A percentile compares a stretch with the other conserved stretches of the same genome.
Evolutionary conservation across 2,329 filamentous ascomycete species (phyloP).

Genomic region (Chrysosporium queenslandicum): DNA sequence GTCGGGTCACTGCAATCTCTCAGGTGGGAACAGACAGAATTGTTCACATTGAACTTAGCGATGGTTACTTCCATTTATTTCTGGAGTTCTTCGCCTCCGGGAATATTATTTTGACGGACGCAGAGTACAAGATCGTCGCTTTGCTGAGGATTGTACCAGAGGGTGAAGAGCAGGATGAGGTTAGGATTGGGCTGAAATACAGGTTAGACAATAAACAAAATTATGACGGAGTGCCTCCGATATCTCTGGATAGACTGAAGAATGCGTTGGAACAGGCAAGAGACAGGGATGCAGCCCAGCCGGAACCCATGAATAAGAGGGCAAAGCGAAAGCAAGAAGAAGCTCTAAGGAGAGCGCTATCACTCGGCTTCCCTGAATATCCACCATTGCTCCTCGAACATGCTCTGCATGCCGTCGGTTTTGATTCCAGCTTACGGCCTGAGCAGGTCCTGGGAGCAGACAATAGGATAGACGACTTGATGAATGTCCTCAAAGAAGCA

Average conservation of each 20-base stretch:
- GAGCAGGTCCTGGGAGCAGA: constrained; percentile 61
- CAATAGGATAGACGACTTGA: constrained; percentile 53
- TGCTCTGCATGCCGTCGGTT: constrained; percentile 57
- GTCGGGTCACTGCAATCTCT: constrained; percentile 65
- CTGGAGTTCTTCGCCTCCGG: constrained; percentile 94
- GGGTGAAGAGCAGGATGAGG: constrained; percentile 72
- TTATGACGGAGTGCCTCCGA: constrained; percentile 59
- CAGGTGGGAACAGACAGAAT: constrained; percentile 92
- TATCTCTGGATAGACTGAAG: constrained; percentile 64
- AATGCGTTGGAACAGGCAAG: constrained; percentile 58
- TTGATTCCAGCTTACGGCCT: constrained; percentile 59
- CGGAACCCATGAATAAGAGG: constrained; percentile 43
- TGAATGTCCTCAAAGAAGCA: constrained; percentile 60
- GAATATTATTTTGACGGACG: constrained; percentile 87
- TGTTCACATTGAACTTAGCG: constrained; percentile 83
- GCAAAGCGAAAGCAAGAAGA: constrained; percentile 66
- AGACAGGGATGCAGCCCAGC: constrained; percentile 25
- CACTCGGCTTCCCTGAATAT: constrained; percentile 75
- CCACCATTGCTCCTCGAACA: constrained; percentile 84
- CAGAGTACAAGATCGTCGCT: constrained; percentile 68
- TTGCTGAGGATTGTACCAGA: constrained; percentile 71
- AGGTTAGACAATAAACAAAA: constrained; percentile 76
- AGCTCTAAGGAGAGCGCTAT: constrained; percentile 67
- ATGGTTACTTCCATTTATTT: constrained; percentile 78
- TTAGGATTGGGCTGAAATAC: constrained; percentile 68